Base-by-base conservation (phyloP, 176 grass and related monocot genomes). In the Carex kokanica region DNA sequence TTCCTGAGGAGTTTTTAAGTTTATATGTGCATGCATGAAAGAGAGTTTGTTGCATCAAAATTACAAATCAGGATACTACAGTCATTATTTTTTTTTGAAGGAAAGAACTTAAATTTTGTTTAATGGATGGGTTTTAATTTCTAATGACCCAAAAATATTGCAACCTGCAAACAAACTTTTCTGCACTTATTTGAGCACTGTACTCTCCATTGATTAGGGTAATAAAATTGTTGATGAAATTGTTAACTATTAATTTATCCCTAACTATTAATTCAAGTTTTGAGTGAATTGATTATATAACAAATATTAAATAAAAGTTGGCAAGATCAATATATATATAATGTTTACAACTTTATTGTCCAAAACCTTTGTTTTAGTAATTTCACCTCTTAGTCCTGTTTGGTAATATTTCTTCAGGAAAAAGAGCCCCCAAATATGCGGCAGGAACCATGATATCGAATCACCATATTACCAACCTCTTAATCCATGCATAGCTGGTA, bases 401-500 rank as follows among this genome's bases (percentile, higher is more conserved):
- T 54, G 45, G 73, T 78, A 27, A 6, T 25, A 17, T 11, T 88
- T 86, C 88, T 89, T 63, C 60, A 99, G 96, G 87, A 99, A 95
- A 91, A 85, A 84, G 53, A 87, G 88, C 16, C 88, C 89, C 88
- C 91, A 74, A 83, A 70, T 93, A 85, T 99, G 96, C 80, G 78
- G 65, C 81, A 97, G 62, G 85, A 88, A 66, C 69, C 91, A 89
- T 82, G 93, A 99, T 92, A 87, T 59, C 23, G 96, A 99, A 90
- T 90, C 85, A 61, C 93, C 93, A 81, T 95, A 93, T 78, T 95
- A 99, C 83, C 89, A 91, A 83, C 64, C 86, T 81, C 81, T 99
- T 60, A 99, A 90, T 79, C 93, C 96, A 41, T 99, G 96, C 29
- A 92, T 99, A 86, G 88, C 93, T 52, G 96, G 96, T 68, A 99